Evolutionary conservation across 371 early-diverging fungal genomes (phyloP), one percentile per base, ranked within the genome.

Genomic region (Lichtheimia ornata): DNA sequence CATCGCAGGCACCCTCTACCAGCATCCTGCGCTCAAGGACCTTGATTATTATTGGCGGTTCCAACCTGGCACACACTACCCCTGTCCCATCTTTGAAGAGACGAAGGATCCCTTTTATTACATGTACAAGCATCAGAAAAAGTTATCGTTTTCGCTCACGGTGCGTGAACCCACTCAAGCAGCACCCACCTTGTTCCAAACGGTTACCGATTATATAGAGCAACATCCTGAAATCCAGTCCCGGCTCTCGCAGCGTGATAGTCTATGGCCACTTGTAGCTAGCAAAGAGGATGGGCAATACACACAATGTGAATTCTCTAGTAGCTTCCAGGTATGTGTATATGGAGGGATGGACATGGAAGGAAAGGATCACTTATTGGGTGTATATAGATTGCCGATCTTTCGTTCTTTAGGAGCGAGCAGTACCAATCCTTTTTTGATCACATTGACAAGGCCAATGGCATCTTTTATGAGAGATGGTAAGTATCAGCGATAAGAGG

Each of bases 391-490:
- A 70, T 77, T 63, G 66, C 67, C 11, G 67, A 71, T 63, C 49
- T 69, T 6, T 45, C 58, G 9, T 77, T 74, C 57, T 77, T 66
- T 50, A 65, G 59, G 60, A 62, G 73, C 15, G 63, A 85, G 18
- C 76, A 81, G n/a, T 97, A 96, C 70, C 77, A 74, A 56, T 74
- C 82, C 17, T 94, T 87, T 67, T 96, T 97, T 61, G 72, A 90
- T 25, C 82, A 82, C 56, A 73, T 97, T 42, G 97, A 97, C 67
- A 56, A 74, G 50, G 62, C 82, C 4, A 93, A 93, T 18, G 95
- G 89, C 1, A 97, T 98, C 71, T 98, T 91, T 69, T 97, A 97
- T 71, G 98, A 98, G 67, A 78, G 94, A 71, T 83, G 77, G 81
- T 65, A 65, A 44, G 63, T 17, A 15, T 7, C 15, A 40, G 18